phyloP scores from a whole-genome alignment of 306 rosid species.

The Malus sylvestris region DNA sequence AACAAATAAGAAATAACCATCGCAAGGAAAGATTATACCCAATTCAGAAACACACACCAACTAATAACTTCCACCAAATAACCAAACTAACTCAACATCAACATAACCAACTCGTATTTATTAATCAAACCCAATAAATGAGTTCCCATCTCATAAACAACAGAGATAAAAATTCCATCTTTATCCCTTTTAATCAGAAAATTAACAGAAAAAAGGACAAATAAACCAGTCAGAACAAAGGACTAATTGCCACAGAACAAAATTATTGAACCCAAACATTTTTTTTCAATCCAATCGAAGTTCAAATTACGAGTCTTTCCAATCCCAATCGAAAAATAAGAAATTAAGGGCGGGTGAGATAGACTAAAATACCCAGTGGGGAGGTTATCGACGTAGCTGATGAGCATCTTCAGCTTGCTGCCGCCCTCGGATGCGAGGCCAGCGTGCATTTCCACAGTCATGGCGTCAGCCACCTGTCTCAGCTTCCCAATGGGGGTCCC shows the following conservation, averaged over 20 bases:
- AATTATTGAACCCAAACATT: not conserved
- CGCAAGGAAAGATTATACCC: not conserved
- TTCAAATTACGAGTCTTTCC: not conserved
- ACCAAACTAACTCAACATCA: not conserved
- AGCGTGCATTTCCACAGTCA: constrained; percentile 93
- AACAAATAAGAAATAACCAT: not conserved
- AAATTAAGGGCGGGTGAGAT: not conserved
- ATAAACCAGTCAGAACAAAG: not conserved
- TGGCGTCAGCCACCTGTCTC: constrained; percentile 70
- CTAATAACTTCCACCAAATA: not conserved
- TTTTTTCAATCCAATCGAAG: not conserved
- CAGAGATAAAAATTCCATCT: not conserved
- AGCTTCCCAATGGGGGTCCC: constrained; percentile 64
- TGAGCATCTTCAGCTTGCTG: constrained; percentile 94
- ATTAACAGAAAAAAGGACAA: not conserved
- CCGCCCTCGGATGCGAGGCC: constrained; percentile 97
- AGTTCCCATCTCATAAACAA: not conserved
- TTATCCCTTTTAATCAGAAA: not conserved
- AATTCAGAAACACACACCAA: not conserved
- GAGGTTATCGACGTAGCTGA: constrained; percentile 81
- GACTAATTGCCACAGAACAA: not conserved
- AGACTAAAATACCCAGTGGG: constrained; percentile 62
- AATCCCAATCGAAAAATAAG: not conserved
- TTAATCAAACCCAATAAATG: not conserved
- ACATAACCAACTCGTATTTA: not conserved